Base-by-base conservation (phyloP, 1,284 basidiomycete species). In the Ceratobasidium sp. region DNA sequence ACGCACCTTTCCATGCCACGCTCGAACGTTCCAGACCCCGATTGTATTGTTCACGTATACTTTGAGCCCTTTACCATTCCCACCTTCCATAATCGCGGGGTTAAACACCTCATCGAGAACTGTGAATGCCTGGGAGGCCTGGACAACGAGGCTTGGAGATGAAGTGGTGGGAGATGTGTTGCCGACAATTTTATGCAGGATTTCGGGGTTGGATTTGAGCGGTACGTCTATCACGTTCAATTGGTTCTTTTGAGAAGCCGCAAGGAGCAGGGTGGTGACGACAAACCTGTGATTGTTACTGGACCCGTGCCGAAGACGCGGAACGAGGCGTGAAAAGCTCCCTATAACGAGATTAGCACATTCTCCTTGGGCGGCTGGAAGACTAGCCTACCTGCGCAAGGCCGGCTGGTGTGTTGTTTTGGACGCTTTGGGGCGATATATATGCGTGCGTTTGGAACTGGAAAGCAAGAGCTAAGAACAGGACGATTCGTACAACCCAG, bases 401-500 rank as follows among this genome's bases (percentile, higher is more conserved):
- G 28, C 66, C 62, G 0, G 53, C 30, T 16, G 18, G 36, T 18
- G 54, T 18, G 21, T 30, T 33, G 12, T 60, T 23, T 14, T 36
- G 38, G 21, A 62, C 40, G 4, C 51, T 66, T 25, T 62, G 42
- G 0, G 72, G 72, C 11, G 63, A 72, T 12, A 74, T 70, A 38
- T 74, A 74, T 40, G 74, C 64, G 42, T 74, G 74, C 9, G 74
- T 70, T 74, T 74, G 74, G 46, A 74, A 74, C 74, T 74, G 44
- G 3, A 36, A 30, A 21, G 21, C 16, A 18, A 12, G 14, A 12
- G 8, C 2, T 33, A 18, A 18, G 28, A 28, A 16, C 9, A 12
- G 6, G 9, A 5, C 3, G 7, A 4, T 40, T 38, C 11, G 11
- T 18, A 48, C 23, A 14, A 21, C 16, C 12, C 21, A 44, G 36